phyloP scores from a whole-genome alignment of 2,329 filamentous ascomycete species.

The Fusarium hostae region DNA sequence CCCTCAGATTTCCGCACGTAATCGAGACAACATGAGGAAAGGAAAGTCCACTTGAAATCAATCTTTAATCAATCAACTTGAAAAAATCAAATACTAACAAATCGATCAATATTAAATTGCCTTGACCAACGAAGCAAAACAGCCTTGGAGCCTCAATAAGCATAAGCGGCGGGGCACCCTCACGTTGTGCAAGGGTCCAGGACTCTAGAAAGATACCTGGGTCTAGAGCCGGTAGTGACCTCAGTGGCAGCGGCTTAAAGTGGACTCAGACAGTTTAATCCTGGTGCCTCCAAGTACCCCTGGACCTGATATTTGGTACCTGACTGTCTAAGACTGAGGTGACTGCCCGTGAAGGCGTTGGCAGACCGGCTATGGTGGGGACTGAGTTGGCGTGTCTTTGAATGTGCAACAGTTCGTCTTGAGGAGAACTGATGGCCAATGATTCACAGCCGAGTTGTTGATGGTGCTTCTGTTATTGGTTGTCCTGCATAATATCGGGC shows the following conservation, averaged over 20 bases:
- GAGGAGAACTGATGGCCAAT: neutral
- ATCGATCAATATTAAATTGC: neutral
- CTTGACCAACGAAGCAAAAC: conserved; percentile 15
- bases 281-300: conserved; percentile 28
- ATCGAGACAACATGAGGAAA: neutral
- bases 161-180: conserved; percentile 6
- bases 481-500: conserved; percentile 1
- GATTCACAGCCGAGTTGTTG: conserved; percentile 15
- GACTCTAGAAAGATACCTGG: conserved; percentile 6
- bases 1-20: conserved; percentile 19
- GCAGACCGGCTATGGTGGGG: conserved; percentile 9
- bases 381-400: conserved; percentile 8
- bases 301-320: conserved; percentile 18
- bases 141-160: conserved; percentile 16
- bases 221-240: conserved; percentile 21
- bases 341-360: neutral
- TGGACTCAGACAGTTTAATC: conserved; percentile 22
- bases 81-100: neutral
- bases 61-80: neutral
- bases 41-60: neutral
- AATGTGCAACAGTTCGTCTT: conserved; percentile 3
- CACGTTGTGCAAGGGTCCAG: neutral
- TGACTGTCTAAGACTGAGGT: neutral
- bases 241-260: conserved; percentile 37
- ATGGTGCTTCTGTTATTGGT: neutral